Percentiles rank a stretch among this genome's conserved stretches.
Conservation (phyloP, 371 early-diverging fungal species). For the Blakeslea trispora region DNA sequence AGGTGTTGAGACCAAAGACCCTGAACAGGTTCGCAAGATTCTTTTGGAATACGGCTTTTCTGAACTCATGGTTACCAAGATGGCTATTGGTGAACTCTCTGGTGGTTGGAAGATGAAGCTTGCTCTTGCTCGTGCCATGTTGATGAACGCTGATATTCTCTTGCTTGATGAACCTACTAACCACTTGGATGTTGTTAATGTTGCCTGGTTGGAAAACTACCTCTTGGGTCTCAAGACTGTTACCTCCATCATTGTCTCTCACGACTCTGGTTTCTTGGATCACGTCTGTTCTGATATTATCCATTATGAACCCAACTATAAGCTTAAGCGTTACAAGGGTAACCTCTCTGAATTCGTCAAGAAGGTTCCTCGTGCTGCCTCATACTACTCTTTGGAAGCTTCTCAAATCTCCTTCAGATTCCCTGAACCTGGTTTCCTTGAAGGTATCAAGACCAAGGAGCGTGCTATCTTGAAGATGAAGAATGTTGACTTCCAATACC, state of each 20-base stretch:
- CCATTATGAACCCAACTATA: slow-evolving; percentile 72
- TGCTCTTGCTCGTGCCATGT: slow-evolving; percentile 84
- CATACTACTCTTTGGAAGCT: slow-evolving; percentile 70
- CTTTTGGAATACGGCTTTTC: slow-evolving; percentile 71
- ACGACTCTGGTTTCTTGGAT: slow-evolving; percentile 90
- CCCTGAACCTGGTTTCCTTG: slow-evolving; percentile 74
- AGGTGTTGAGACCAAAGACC: slow-evolving; percentile 54
- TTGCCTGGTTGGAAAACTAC: slow-evolving; percentile 84
- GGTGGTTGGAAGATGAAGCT: slow-evolving; percentile 94
- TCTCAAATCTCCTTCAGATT: slow-evolving; percentile 61
- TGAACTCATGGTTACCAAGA: slow-evolving; percentile 62
- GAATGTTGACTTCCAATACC: slow-evolving; percentile 70
- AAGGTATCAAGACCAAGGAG: slow-evolving; percentile 76
- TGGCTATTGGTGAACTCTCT: slow-evolving; percentile 72
- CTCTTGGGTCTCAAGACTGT: slow-evolving; percentile 69
- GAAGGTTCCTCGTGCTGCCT: slow-evolving; percentile 73
- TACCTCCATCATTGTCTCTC: slow-evolving; percentile 86
- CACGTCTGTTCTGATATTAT: slow-evolving; percentile 82
- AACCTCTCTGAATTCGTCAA: slow-evolving; percentile 86
- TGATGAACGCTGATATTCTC: slow-evolving; percentile 83
- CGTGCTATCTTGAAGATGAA: slow-evolving; percentile 69
- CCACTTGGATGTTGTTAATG: slow-evolving; percentile 84
- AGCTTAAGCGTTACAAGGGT: slow-evolving; percentile 81
- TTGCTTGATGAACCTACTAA: slow-evolving; percentile 93
- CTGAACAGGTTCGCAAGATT: slow-evolving; percentile 56